Percentiles rank a stretch among this genome's conserved stretches.
Conservation (phyloP, 2,329 filamentous ascomycete genomes). For the Nemania sp. region DNA sequence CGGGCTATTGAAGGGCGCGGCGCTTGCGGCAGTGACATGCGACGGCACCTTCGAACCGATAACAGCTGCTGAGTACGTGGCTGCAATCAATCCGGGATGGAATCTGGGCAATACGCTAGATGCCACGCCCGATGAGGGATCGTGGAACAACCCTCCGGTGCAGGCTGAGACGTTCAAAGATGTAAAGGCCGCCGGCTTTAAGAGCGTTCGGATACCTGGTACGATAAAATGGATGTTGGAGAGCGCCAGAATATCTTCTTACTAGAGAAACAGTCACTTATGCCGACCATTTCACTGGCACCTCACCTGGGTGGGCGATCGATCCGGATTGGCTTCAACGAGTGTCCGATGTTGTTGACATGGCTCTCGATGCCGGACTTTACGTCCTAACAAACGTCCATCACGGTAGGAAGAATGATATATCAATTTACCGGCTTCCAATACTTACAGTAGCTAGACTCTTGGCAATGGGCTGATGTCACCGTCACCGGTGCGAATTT, state of each 20-base stretch:
- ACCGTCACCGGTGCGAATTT: slow-evolving; percentile 50
- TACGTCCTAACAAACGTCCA: slow-evolving; percentile 62
- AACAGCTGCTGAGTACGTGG: slow-evolving; percentile 50
- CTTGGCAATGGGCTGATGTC: slow-evolving; percentile 61
- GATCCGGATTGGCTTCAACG: slow-evolving; percentile 58
- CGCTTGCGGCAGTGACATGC: slow-evolving; percentile 36
- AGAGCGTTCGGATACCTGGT: slow-evolving; percentile 59
- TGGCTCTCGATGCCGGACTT: slow-evolving; percentile 53
- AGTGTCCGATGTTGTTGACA: slow-evolving; percentile 60
- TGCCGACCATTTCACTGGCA: slow-evolving; percentile 56
- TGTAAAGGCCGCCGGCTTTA: slow-evolving; percentile 58
- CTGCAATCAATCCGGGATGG: slow-evolving; percentile 59
- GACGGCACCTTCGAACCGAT: slow-evolving; percentile 48
- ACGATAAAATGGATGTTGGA: not conserved
- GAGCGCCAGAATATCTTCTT: not conserved
- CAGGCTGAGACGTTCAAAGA: slow-evolving; percentile 53
- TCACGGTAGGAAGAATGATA: slow-evolving; percentile 43
- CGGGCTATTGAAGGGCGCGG: slow-evolving; percentile 5
- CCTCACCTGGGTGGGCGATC: slow-evolving; percentile 57
- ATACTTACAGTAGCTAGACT: slow-evolving; percentile 43
- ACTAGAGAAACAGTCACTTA: slow-evolving; percentile 52
- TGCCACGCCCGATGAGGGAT: slow-evolving; percentile 57
- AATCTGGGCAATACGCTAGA: slow-evolving; percentile 65
- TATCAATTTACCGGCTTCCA: not conserved
- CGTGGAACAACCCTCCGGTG: slow-evolving; percentile 61